Evolutionary conservation across 2,329 filamentous ascomycete genomes (phyloP).

Genomic region (Pestalotiopsis sp.): DNA sequence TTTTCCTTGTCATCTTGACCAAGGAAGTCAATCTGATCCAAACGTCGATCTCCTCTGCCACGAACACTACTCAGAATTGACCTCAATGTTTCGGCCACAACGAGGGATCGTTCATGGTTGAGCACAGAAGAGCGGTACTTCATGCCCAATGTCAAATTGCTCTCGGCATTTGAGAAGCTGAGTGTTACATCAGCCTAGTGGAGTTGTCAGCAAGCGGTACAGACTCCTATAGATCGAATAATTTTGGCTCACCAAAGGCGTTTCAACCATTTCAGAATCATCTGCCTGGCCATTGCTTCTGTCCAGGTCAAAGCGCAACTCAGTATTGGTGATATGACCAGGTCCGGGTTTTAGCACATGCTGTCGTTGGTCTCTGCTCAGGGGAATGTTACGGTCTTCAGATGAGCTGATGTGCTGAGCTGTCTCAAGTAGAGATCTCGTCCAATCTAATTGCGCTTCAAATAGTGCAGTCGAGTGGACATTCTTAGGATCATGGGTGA

Average conservation of each 20-base stretch:
- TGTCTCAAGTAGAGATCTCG: background rate
- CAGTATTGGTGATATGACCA: background rate
- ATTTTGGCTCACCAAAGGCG: background rate
- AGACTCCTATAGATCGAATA: too few species aligned
- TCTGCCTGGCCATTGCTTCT: background rate
- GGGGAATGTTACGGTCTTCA: background rate
- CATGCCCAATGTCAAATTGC: background rate
- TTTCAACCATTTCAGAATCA: background rate
- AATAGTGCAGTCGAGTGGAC: background rate
- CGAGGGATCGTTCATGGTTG: background rate
- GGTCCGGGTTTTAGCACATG: background rate
- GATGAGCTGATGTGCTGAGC: background rate
- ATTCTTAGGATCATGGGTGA: too few species aligned
- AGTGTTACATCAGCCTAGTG: background rate
- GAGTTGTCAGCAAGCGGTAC: background rate
- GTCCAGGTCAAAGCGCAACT: background rate
- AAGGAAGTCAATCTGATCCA: background rate
- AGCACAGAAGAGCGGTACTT: background rate
- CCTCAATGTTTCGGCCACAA: slow-evolving; percentile 1
- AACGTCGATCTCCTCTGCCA: background rate
- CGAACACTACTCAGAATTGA: background rate
- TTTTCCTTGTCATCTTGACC: background rate
- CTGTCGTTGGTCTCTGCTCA: background rate
- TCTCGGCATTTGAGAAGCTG: background rate
- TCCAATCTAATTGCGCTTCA: background rate